Evolutionary conservation across 208 protist species (phyloP).

Genomic region (Acanthamoeba sp.): DNA sequence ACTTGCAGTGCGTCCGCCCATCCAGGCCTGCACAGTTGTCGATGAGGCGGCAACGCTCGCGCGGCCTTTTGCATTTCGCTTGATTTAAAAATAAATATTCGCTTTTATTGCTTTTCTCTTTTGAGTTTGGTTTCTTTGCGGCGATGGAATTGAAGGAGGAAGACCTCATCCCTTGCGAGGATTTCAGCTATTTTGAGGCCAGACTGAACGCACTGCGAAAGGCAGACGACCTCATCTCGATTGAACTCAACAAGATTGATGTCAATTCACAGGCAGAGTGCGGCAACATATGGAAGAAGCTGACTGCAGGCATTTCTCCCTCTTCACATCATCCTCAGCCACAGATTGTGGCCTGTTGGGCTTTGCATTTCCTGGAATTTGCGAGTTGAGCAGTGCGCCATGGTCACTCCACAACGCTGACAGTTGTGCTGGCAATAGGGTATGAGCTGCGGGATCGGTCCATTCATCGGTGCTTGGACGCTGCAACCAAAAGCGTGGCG

Average conservation of each 20-base stretch:
- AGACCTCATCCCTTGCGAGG: slow-evolving; percentile 16
- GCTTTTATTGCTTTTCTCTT: not conserved
- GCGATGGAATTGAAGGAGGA: not conserved
- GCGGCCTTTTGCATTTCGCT: too few relatives aligned
- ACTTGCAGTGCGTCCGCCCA: too few relatives aligned
- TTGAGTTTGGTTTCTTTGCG: not conserved
- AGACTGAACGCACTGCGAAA: not conserved
- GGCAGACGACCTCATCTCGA: not conserved
- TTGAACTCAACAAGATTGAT: slow-evolving; percentile 40
- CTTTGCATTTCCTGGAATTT: not conserved
- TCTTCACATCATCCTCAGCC: not conserved
- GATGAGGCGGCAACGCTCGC: too few relatives aligned
- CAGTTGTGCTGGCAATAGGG: too few relatives aligned
- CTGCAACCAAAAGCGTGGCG: not conserved
- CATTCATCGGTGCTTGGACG: slow-evolving; percentile 5
- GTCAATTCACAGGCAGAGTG: slow-evolving; percentile 29
- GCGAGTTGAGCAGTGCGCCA: too few relatives aligned
- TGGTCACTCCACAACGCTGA: too few relatives aligned
- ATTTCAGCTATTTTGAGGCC: slow-evolving; percentile 27
- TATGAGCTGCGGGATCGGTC: slow-evolving; percentile 32
- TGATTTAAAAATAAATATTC: not conserved
- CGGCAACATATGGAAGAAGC: slow-evolving; percentile 45
- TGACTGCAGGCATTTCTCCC: not conserved
- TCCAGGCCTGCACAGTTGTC: too few relatives aligned
- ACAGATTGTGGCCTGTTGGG: not conserved